Conservation (phyloP, 768 basidiomycete genomes). For the Rhodocollybia butyracea region DNA sequence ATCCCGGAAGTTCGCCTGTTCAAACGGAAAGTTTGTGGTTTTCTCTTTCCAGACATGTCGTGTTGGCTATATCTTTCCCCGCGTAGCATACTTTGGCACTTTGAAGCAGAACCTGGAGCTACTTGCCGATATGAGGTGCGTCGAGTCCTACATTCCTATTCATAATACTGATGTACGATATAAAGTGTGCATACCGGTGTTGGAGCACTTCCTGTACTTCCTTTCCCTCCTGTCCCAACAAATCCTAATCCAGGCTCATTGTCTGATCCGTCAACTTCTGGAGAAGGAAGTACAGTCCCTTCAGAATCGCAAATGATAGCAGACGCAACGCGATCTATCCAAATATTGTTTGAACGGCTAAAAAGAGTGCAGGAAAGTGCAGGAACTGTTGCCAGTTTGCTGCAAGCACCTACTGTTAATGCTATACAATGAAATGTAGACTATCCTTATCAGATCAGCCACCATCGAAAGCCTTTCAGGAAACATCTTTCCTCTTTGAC, state of each 20-base stretch:
- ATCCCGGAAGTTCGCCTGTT: conserved; percentile 1
- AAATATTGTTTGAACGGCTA: conserved; percentile 4
- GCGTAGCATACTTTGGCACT: background rate
- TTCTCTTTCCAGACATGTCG: background rate
- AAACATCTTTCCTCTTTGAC: too few relatives aligned
- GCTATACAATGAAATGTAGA: too few relatives aligned
- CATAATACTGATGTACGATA: background rate
- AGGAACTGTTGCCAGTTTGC: conserved; percentile 1
- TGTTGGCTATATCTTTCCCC: background rate
- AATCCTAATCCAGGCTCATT: too few relatives aligned
- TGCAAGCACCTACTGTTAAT: background rate
- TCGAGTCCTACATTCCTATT: background rate
- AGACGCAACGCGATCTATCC: conserved; percentile 6
- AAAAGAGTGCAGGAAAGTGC: conserved; percentile 6
- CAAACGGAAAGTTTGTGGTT: conserved; percentile 2
- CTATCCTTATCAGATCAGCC: too few relatives aligned
- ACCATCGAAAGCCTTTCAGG: too few relatives aligned
- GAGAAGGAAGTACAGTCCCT: background rate
- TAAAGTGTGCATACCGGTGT: background rate
- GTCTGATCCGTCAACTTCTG: background rate
- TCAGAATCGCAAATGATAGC: conserved; percentile 2
- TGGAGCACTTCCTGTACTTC: conserved; percentile 1
- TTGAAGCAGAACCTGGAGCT: conserved; percentile 3
- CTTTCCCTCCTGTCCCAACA: background rate
- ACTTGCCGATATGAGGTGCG: background rate